Percentiles rank a stretch among this genome's conserved stretches.
phyloP scores from a whole-genome alignment of 441 rosid species.

The Heliophila coronopifolia region DNA sequence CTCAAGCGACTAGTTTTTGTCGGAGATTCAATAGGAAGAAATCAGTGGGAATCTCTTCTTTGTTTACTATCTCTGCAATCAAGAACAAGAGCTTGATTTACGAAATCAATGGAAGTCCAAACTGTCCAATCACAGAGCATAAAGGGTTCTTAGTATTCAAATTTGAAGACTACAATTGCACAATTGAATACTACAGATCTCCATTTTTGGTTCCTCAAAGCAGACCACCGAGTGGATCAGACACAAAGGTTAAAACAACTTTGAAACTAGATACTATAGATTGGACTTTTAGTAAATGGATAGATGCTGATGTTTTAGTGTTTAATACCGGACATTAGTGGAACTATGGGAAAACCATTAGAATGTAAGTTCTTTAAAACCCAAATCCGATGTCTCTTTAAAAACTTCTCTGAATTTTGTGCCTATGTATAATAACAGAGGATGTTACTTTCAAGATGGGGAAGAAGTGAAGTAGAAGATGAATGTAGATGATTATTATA shows the following conservation, averaged over 20 bases:
- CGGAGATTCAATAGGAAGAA: constrained; percentile 84
- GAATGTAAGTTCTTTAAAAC: constrained; percentile 47
- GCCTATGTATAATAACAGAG: too few relatives aligned
- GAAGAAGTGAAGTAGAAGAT: too few relatives aligned
- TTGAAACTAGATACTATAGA: constrained; percentile 56
- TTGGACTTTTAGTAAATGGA: constrained; percentile 63
- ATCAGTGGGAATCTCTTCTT: constrained; percentile 86
- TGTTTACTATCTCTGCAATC: constrained; percentile 72
- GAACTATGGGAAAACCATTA: constrained; percentile 60
- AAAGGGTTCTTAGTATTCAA: constrained; percentile 74
- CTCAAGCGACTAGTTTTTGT: constrained; percentile 73
- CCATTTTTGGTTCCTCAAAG: constrained; percentile 63
- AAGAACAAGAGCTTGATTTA: too few relatives aligned
- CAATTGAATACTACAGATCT: constrained; percentile 67
- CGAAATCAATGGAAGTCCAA: constrained; percentile 63
- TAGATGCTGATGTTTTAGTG: constrained; percentile 59
- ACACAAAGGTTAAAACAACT: constrained; percentile 34
- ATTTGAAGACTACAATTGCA: constrained; percentile 58
- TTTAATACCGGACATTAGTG: constrained; percentile 90
- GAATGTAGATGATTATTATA: too few relatives aligned
- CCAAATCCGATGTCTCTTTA: not conserved
- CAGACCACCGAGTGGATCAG: constrained; percentile 46
- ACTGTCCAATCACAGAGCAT: constrained; percentile 67
- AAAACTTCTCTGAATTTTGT: constrained; percentile 28
- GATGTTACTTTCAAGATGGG: too few relatives aligned